A percentile compares a stretch with the other conserved stretches of the same genome.
These are phyloP conservation scores for Setomelanomma holmii DNA, from an alignment of 2,329 filamentous ascomycete species.

Conservation along the genomic window DNA sequence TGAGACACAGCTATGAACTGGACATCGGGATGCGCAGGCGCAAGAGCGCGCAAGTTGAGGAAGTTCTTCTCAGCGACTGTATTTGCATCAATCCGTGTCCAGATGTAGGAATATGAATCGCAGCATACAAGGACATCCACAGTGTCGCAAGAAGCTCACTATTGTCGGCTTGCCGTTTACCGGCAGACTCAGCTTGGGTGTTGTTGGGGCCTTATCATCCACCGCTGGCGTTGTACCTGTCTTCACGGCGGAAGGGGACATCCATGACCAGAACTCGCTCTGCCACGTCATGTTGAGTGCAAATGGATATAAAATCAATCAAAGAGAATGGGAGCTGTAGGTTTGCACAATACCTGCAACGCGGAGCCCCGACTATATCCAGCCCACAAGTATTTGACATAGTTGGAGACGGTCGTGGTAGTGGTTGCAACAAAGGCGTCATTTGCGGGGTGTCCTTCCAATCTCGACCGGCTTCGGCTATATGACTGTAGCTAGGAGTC, in stretches of 20 bases:
- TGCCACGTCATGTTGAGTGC: slow-evolving; percentile 46
- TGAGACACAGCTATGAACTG: slow-evolving; percentile 47
- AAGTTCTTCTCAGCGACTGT: slow-evolving; percentile 73
- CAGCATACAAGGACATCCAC: slow-evolving; percentile 73
- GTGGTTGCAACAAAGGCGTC: slow-evolving; percentile 6
- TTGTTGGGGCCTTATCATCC: slow-evolving; percentile 64
- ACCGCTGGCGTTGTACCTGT: slow-evolving; percentile 57
- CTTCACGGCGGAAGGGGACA: slow-evolving; percentile 39
- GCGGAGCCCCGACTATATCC: too few relatives aligned
- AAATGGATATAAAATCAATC: neutral
- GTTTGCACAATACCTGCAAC: neutral
- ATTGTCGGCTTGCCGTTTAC: slow-evolving; percentile 63
- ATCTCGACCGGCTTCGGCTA: neutral
- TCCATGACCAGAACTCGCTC: slow-evolving; percentile 54
- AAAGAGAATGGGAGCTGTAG: neutral
- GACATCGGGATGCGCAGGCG: slow-evolving; percentile 31
- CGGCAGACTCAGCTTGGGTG: slow-evolving; percentile 61
- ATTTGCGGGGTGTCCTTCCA: slow-evolving; percentile 14
- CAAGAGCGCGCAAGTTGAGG: slow-evolving; percentile 38
- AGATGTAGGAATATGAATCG: neutral
- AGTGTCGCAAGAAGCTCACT: slow-evolving; percentile 74
- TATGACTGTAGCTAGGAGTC: too few relatives aligned
- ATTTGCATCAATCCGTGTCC: slow-evolving; percentile 2
- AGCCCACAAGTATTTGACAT: neutral
- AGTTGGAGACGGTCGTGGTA: neutral